Base-by-base conservation (phyloP, 1,284 basidiomycete species). In the Ganoderma leucocontextum region DNA sequence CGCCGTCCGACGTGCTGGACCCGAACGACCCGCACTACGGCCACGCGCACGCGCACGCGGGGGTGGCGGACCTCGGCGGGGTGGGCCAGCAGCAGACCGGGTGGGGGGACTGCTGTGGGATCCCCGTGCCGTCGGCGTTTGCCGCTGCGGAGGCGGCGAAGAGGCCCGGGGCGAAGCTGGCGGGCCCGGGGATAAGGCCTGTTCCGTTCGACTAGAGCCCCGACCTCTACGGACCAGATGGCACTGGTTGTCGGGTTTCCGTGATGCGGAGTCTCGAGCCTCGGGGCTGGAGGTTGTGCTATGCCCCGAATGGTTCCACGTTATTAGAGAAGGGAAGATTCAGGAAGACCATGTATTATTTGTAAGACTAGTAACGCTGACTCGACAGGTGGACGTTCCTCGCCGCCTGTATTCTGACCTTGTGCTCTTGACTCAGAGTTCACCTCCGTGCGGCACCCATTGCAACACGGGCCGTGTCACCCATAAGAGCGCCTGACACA, bases 51-150 rank as follows among this genome's bases (percentile, higher is more conserved):
- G 81, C 81, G 0, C 57, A 58, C 36, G 36, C 58, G 3, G 55
- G 55, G 4, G 83, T 82, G 60, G 83, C 81, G 6, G 89, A 91
- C 70, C 82, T 83, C 2, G 84, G 84, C 41, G 85, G 80, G 1
- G 83, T 80, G 41, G 86, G 84, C 2, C 83, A 85, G 75, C 77
- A 79, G 64, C 84, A 87, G 63, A 81, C 83, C 10, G 89, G 89
- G 0, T 98, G 96, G 88, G 97, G 95, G n/a, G 96, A 99, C 78
- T 98, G 95, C 78, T 97, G 95, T 80, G 95, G 95, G 0, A 97
- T 97, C 69, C 91, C 92, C 2, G 91, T 97, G 8, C 95, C 95
- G 1, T 93, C 91, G 42, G 91, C 83, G 4, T 96, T 97, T 77
- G 95, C 87, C 15, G 92, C 94, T 68, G 87, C 84, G 25, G 82